These are phyloP conservation scores for Capniomyces stellatus DNA, from an alignment of 371 early-diverging fungal genomes.

Conservation along the genomic window DNA sequence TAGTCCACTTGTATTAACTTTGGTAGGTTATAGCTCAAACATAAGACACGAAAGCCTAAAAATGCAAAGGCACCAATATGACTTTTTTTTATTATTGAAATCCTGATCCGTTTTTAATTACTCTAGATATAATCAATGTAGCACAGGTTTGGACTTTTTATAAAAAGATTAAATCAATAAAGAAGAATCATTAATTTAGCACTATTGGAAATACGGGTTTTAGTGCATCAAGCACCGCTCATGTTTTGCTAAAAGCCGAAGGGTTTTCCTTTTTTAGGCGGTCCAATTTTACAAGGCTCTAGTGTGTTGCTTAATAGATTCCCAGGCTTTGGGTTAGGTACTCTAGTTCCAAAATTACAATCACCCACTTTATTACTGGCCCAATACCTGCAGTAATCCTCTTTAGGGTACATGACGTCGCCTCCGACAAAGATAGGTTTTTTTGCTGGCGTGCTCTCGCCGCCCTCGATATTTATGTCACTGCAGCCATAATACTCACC, in stretches of 20 bases:
- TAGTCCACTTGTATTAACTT: no score
- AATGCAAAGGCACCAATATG: no score
- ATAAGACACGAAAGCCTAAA: no score
- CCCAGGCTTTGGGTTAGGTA: slow-evolving; percentile 14
- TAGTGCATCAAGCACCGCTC: no score
- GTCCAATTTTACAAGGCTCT: slow-evolving; percentile 23
- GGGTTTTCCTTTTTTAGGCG: slow-evolving; percentile 13
- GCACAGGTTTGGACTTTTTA: background rate
- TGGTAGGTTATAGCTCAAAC: no score
- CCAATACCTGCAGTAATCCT: slow-evolving; percentile 36
- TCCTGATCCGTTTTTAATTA: no score
- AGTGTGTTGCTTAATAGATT: slow-evolving; percentile 21
- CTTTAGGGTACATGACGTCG: slow-evolving; percentile 30
- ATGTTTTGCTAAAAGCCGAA: slow-evolving; percentile 13
- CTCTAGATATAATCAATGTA: background rate
- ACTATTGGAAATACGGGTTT: no score
- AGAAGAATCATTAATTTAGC: background rate
- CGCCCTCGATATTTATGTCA: slow-evolving; percentile 30
- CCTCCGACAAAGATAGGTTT: slow-evolving; percentile 28
- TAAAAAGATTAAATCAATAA: background rate
- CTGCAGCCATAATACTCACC: slow-evolving; percentile 37
- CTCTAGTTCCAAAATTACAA: slow-evolving; percentile 27
- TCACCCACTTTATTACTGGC: slow-evolving; percentile 32
- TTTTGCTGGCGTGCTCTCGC: slow-evolving; percentile 5
- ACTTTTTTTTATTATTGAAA: no score